These are phyloP conservation scores for Hymenoscyphus infarciens DNA, from an alignment of 2,329 filamentous ascomycete genomes.

Conservation along the genomic window DNA sequence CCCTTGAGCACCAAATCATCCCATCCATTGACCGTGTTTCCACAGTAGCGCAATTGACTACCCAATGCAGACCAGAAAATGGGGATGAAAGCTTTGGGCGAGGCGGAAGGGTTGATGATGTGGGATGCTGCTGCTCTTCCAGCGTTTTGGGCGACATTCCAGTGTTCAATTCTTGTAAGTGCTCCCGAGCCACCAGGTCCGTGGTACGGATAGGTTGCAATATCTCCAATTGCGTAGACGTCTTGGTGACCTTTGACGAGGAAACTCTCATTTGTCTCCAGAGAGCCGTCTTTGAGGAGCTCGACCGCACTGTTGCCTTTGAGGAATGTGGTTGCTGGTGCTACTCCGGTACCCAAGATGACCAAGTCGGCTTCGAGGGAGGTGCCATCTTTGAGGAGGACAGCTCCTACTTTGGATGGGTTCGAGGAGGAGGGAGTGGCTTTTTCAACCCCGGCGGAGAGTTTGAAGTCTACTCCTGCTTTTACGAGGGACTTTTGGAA, in stretches of 20 bases:
- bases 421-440: slow-evolving; percentile 69
- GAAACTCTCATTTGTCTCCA: slow-evolving; percentile 78
- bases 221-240: slow-evolving; percentile 92
- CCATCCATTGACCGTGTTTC: slow-evolving; percentile 77
- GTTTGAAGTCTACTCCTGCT: slow-evolving; percentile 83
- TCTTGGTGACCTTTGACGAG: slow-evolving; percentile 71
- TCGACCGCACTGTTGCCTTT: slow-evolving; percentile 64
- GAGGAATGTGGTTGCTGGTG: slow-evolving; percentile 80
- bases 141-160: slow-evolving; percentile 95
- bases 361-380: slow-evolving; percentile 83
- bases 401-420: slow-evolving; percentile 69
- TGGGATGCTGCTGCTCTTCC: slow-evolving; percentile 75
- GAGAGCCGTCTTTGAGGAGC: slow-evolving; percentile 80
- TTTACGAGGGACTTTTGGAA: slow-evolving; percentile 78
- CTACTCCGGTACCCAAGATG: slow-evolving; percentile 85
- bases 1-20: slow-evolving; percentile 83
- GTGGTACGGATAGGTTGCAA: slow-evolving; percentile 90
- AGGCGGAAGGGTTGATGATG: slow-evolving; percentile 63
- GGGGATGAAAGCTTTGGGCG: slow-evolving; percentile 75
- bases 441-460: slow-evolving; percentile 77
- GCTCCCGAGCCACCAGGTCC: slow-evolving; percentile 78
- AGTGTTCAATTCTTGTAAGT: slow-evolving; percentile 86
- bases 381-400: slow-evolving; percentile 83
- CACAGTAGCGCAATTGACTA: slow-evolving; percentile 87
- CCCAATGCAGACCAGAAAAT: slow-evolving; percentile 97